A percentile compares a stretch with the other conserved stretches of the same genome.
These are phyloP conservation scores for Hypoxylon fragiforme DNA, from an alignment of 495 filamentous ascomycete genomes.

Conservation along the genomic window DNA sequence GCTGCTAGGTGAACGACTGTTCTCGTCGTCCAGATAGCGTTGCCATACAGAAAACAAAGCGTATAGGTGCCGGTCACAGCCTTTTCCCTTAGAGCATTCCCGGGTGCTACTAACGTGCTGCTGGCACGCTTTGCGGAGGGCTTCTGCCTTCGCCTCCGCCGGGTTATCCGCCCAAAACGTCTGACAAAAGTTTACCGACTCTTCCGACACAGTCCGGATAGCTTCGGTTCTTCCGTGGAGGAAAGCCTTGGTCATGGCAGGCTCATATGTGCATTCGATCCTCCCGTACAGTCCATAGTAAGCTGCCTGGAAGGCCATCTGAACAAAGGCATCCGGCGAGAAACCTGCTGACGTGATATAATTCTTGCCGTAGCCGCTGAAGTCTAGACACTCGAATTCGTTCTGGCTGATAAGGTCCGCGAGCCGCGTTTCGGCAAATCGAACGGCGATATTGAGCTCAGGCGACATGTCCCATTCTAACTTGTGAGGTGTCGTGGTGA, in stretches of 20 bases:
- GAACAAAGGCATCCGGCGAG: slow-evolving; percentile 95
- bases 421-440: slow-evolving; percentile 93
- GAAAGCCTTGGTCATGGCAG: slow-evolving; percentile 95
- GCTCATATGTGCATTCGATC: slow-evolving; percentile 94
- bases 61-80: slow-evolving; percentile 93
- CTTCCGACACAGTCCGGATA: slow-evolving; percentile 80
- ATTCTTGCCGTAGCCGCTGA: slow-evolving; percentile 88
- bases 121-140: slow-evolving; percentile 79
- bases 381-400: slow-evolving; percentile 92
- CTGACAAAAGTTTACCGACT: slow-evolving; percentile 81
- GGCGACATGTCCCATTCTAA: slow-evolving; percentile 98
- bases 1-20: slow-evolving; percentile 53
- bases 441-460: slow-evolving; percentile 85
- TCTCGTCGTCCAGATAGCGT: slow-evolving; percentile 76
- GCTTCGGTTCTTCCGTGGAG: slow-evolving; percentile 95
- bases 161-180: slow-evolving; percentile 95
- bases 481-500: slow-evolving; percentile 92
- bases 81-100: slow-evolving; percentile 87
- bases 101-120: slow-evolving; percentile 79
- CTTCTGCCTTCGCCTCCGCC: slow-evolving; percentile 77
- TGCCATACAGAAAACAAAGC: slow-evolving; percentile 97
- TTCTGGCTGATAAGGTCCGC: slow-evolving; percentile 96
- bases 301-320: slow-evolving; percentile 98
- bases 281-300: slow-evolving; percentile 97
- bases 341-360: slow-evolving; percentile 97